Evolutionary conservation across 192 early-diverging fungal species (phyloP), one percentile per base, ranked within the genome.

Genomic region (Phycomyces blakesleeanus): DNA sequence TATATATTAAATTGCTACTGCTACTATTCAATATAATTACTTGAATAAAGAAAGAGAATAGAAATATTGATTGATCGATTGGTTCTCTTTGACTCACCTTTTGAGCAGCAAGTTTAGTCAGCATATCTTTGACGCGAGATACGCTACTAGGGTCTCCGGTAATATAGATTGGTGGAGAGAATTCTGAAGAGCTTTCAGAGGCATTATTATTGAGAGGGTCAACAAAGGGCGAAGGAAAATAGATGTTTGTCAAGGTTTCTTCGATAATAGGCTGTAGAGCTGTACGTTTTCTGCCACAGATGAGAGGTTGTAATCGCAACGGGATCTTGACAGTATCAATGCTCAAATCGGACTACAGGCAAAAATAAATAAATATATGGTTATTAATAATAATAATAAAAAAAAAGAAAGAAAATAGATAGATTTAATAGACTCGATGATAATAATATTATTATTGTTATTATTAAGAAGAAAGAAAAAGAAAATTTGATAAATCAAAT

Each of bases 161-260:
- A 25, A 91, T 86, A 73, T 83, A 86, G 58, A 91, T 86, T 14
- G 55, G 24, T 22, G 72, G 34, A 27, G 69, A 74, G 49, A 78
- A 79, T 16, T 69, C 57, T 9, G 20, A 49, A 20, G 49, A 51
- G 24, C 24, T 62, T 47, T 63, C 51, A 41, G 51, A 51, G 21
- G 71, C 62, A 37, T 68, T 68, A 39, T 60, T 67, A 55, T 69
- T 66, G 52, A 41, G 57, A 15, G 69, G 67, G 40, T 77, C 71
- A 0, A 71, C 66, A 60, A 89, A 82, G 29, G 88, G 82, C 1
- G 80, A 80, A 25, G 89, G 85, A 25, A 93, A 63, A 73, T 92
- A 92, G 41, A 92, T 82, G 63, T 83, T 90, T 27, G 85, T 88
- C 53, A 72, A 34, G 16, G 81, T 85, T 51, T 84, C 83, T 51